Base-by-base conservation (phyloP, 148 eudicot genomes). In the Camellia lanceoleosa region DNA sequence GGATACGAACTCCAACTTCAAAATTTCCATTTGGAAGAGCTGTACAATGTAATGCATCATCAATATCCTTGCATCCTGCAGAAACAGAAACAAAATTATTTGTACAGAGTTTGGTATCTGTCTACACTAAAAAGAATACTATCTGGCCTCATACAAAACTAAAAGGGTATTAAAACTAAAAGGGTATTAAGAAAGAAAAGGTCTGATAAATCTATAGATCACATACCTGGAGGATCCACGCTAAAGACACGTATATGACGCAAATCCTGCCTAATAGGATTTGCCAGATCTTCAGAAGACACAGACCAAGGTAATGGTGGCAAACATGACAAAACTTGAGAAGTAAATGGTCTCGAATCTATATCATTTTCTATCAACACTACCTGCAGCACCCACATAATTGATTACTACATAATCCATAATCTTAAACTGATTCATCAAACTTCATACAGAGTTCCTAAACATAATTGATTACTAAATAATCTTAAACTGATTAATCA, bases 1-100 rank as follows among this genome's bases (percentile, higher is more conserved):
- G 89, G 99, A 96, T 96, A 96, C 98, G 99, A 84, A 96, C 99
- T 90, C 99, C 99, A 71, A 96, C 97, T 84, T 87, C 99, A 80
- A 87, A 96, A 83, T 92, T 90, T 83, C 98, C 99, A 88, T 80
- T 90, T 76, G 98, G 89, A 84, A 93, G 98, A 82, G 87, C 85
- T 74, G 90, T 92, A 80, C 99, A 96, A 71, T 96, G 94, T 67
- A 96, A 85, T 61, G 99, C 99, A 88, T 96, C 99, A 87, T 96
- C 99, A 84, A 96, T 96, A 62, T 96, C 99, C 85, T 84, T 93
- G 91, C 99, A 96, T 70, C 99, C 99, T 96, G 88, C 82, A 85
- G 23, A 79, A 65, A 78, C 18, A 43, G 38, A 72, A 76, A 68
- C 5, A 67, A 42, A 79, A 63, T 52, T 68, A 70, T 46, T 71